Evolutionary conservation across 177 flowering plant genomes (phyloP).

Genomic region (Vitis hybrid): DNA sequence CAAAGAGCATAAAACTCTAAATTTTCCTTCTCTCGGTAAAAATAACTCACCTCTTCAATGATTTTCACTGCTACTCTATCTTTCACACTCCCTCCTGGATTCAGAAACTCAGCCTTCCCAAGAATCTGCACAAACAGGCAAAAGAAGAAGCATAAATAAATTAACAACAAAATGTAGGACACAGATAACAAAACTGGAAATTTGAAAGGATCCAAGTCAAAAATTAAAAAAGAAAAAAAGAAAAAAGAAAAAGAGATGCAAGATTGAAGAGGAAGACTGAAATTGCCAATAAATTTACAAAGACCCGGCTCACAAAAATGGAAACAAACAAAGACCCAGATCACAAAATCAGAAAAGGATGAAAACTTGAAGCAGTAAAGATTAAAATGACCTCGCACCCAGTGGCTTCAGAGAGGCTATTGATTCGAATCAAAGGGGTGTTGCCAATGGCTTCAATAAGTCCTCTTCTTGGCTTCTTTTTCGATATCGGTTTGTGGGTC

Average conservation of each 20-base stretch:
- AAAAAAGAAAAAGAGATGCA: not conserved
- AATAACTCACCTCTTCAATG: constrained; percentile 64
- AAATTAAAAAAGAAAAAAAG: not conserved
- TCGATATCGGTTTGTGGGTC: constrained; percentile 3
- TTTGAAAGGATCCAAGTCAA: not conserved
- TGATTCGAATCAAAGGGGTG: constrained; percentile 91
- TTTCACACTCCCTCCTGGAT: constrained; percentile 98
- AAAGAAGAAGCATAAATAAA: not conserved
- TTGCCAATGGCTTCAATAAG: constrained; percentile 82
- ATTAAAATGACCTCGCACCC: constrained; percentile 61
- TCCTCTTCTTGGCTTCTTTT: constrained; percentile 43
- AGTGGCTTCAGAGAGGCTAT: constrained; percentile 92
- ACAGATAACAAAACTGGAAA: no score
- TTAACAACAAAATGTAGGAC: no score
- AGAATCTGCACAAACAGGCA: constrained; percentile 58
- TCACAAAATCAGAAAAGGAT: not conserved
- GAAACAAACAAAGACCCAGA: not conserved
- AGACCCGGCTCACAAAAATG: not conserved
- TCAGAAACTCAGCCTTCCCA: constrained; percentile 89
- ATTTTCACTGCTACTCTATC: constrained; percentile 91
- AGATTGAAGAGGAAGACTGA: not conserved
- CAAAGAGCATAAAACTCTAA: not conserved
- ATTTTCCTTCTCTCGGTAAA: not conserved
- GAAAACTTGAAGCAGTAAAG: not conserved
- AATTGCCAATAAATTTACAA: not conserved